Percentiles rank a stretch among this genome's conserved stretches.
phyloP scores from a whole-genome alignment of 768 basidiomycete species.

The Chalciporus piperatus region DNA sequence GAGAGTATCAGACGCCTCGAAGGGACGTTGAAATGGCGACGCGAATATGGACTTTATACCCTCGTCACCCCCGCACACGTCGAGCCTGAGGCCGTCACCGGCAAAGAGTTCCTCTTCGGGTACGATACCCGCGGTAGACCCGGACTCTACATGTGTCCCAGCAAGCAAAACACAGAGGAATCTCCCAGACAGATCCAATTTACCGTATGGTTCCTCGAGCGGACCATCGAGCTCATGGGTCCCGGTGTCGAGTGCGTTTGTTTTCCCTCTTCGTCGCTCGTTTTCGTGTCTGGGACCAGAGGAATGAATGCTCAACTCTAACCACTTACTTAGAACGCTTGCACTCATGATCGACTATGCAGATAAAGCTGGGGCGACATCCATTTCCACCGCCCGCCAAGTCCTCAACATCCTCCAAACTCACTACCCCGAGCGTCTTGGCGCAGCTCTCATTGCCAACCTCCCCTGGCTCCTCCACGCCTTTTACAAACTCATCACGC shows the following conservation, averaged over 20 bases:
- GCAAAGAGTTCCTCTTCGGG: constrained; percentile 78
- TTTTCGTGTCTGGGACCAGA: neutral
- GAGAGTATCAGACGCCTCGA: constrained; percentile 65
- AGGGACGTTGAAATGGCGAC: constrained; percentile 72
- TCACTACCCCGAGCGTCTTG: constrained; percentile 87
- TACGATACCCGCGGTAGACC: constrained; percentile 68
- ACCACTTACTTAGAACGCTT: constrained; percentile 46
- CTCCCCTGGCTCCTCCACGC: constrained; percentile 75
- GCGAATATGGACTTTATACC: constrained; percentile 74
- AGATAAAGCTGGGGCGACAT: constrained; percentile 61
- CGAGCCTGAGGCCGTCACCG: constrained; percentile 78
- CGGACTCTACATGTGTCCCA: constrained; percentile 63
- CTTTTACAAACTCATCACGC: constrained; percentile 75
- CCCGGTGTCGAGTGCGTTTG: constrained; percentile 73
- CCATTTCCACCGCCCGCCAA: constrained; percentile 35
- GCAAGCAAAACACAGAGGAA: constrained; percentile 77
- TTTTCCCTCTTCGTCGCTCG: constrained; percentile 15
- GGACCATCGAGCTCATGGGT: constrained; percentile 71
- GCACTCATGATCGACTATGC: constrained; percentile 76
- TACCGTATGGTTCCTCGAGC: constrained; percentile 76
- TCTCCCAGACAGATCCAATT: constrained; percentile 66
- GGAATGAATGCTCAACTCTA: neutral
- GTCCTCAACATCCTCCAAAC: constrained; percentile 68
- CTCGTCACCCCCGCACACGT: constrained; percentile 57
- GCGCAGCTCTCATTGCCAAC: constrained; percentile 68